Conservation (phyloP, 2,329 filamentous ascomycete genomes). For the Ceratocystis lukuohia region DNA sequence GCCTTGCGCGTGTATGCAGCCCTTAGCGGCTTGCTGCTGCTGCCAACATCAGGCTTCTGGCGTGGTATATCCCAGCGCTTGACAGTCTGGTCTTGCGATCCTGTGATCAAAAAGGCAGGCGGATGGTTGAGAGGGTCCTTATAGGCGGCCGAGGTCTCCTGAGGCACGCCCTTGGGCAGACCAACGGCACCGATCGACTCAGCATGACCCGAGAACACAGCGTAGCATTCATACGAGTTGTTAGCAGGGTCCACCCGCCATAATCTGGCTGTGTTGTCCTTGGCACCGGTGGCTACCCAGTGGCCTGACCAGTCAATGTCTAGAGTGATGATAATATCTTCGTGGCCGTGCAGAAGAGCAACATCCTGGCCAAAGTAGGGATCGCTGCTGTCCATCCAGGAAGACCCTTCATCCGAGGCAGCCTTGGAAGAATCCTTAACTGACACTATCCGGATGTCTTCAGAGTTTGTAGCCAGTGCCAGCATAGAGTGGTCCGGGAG, state of each 20-base stretch:
- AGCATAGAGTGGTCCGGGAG: slow-evolving; percentile 67
- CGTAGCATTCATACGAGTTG: slow-evolving; percentile 64
- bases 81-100: slow-evolving; percentile 87
- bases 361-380: slow-evolving; percentile 82
- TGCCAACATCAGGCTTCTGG: slow-evolving; percentile 29
- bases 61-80: slow-evolving; percentile 81
- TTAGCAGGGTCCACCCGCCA: slow-evolving; percentile 74
- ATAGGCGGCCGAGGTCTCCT: slow-evolving; percentile 54
- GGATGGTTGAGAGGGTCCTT: slow-evolving; percentile 64
- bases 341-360: slow-evolving; percentile 72
- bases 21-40: slow-evolving; percentile 35
- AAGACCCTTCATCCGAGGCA: slow-evolving; percentile 22
- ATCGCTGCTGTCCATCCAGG: slow-evolving; percentile 23
- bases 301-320: slow-evolving; percentile 94
- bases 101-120: slow-evolving; percentile 74
- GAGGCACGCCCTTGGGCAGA: slow-evolving; percentile 57
- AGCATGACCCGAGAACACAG: slow-evolving; percentile 78
- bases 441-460: slow-evolving; percentile 80
- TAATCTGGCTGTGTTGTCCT: slow-evolving; percentile 85
- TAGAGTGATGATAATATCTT: slow-evolving; percentile 89
- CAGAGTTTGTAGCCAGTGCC: slow-evolving; percentile 86
- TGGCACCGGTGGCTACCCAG: slow-evolving; percentile 91
- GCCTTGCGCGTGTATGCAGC: slow-evolving; percentile 83
- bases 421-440: slow-evolving; percentile 32
- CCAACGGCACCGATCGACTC: slow-evolving; percentile 87